Evolutionary conservation across 2,329 filamentous ascomycete species (phyloP), one percentile per base, ranked within the genome.

Genomic region (Aspergillus sp.): DNA sequence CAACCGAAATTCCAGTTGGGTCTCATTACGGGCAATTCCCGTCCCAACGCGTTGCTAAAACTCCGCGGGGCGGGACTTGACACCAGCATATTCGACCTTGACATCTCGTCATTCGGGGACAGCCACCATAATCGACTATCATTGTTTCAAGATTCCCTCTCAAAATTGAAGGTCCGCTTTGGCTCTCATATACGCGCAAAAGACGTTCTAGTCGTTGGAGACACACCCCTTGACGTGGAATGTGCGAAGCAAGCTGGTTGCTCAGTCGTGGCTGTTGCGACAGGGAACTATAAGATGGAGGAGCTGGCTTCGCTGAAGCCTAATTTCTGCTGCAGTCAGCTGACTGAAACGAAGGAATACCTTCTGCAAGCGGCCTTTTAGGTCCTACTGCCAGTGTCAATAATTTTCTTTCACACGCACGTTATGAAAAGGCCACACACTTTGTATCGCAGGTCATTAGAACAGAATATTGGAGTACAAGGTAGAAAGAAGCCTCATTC

Each of bases 171-270:
- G 12, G 48, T 50, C 5, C 50, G 30, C 2, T 45, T 62, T 21
- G 59, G 57, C 23, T 38, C 54, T 13, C 50, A 48, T 17, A 38
- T 60, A 21, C 43, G 48, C 15, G 17, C 49, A 45, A 52, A 55
- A n/a, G 58, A 64, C n/a, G 45, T 62, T 3, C 54, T 64, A 7
- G 41, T 64, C n/a, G 57, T 64, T 4, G 62, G 62, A 10, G 62
- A 64, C 32, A 64, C 62, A 0, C 62, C 62, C 0, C 41, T 64
- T 12, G 62, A 64, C 17, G 57, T 64, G 12, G 62, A 64, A 32
- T 62, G 62, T 32, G 62, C 62, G 15, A 64, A 62, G 47, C 39
- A 60, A 19, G 59, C 62, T 17, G 62, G 62, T 6, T 64, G 62
- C 32, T 58, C 54, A 23, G 62, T 64, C 17, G 59, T 64, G 30